These are phyloP conservation scores for Phlebiopsis gigantea DNA, from an alignment of 768 basidiomycete genomes.

Conservation along the genomic window DNA sequence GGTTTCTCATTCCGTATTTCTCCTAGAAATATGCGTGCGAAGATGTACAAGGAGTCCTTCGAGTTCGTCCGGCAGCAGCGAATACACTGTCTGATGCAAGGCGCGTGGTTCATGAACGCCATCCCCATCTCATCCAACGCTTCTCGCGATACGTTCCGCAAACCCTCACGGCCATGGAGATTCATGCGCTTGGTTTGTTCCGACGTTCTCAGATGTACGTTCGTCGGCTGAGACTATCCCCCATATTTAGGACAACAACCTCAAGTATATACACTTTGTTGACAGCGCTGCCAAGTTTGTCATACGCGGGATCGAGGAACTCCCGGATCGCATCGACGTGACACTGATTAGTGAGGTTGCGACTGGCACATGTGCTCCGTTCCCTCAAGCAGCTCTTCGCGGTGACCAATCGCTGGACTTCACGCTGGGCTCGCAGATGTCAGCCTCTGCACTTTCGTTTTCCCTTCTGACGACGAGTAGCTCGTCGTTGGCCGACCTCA, in stretches of 20 bases:
- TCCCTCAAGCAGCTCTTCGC: conserved; percentile 31
- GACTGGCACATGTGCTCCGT: conserved; percentile 65
- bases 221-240: conserved; percentile 2
- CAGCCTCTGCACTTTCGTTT: conserved; percentile 69
- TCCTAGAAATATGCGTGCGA: conserved; percentile 71
- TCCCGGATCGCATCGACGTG: conserved; percentile 83
- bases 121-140: conserved; percentile 39
- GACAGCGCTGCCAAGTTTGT: conserved; percentile 78
- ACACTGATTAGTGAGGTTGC: conserved; percentile 75
- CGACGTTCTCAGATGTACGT: neutral
- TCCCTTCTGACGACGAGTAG: conserved; percentile 67
- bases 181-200: conserved; percentile 75
- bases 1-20: neutral
- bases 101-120: conserved; percentile 90
- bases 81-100: conserved; percentile 81
- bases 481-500: conserved; percentile 70
- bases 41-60: conserved; percentile 84
- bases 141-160: conserved; percentile 45
- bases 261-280: conserved; percentile 80
- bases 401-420: conserved; percentile 43
- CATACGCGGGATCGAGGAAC: conserved; percentile 81
- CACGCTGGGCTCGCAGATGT: conserved; percentile 45
- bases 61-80: conserved; percentile 88
- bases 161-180: conserved; percentile 69
- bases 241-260: conserved; percentile 59